A percentile compares a stretch with the other conserved stretches of the same genome.
Conservation (phyloP, 331 rosid genomes). For the Rhamnella rubrinervis region DNA sequence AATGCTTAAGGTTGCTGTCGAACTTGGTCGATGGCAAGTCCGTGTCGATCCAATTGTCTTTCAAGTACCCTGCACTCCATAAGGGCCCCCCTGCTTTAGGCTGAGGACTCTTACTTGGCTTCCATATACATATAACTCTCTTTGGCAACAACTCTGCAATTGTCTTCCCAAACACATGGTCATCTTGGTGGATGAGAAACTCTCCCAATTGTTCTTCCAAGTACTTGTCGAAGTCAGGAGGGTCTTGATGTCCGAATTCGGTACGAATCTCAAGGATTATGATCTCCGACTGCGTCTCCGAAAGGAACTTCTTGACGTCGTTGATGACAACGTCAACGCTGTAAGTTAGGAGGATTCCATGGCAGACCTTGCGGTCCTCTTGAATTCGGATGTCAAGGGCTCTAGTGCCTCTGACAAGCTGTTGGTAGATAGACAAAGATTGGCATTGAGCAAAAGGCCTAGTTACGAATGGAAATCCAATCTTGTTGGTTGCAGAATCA, state of each 20-base stretch:
- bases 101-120: constrained; percentile 65
- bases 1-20: constrained; percentile 66
- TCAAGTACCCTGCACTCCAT: constrained; percentile 65
- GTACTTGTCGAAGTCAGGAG: constrained; percentile 65
- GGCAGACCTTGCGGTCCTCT: constrained; percentile 63
- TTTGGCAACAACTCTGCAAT: constrained; percentile 62
- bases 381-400: constrained; percentile 71
- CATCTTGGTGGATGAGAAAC: constrained; percentile 62
- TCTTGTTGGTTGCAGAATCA: constrained; percentile 78
- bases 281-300: constrained; percentile 66
- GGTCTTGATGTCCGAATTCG: constrained; percentile 77
- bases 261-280: constrained; percentile 77
- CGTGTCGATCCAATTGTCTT: constrained; percentile 82
- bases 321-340: constrained; percentile 55
- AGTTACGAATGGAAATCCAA: constrained; percentile 66
- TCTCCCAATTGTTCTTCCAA: constrained; percentile 65
- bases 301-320: constrained; percentile 54
- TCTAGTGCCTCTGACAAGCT: constrained; percentile 55
- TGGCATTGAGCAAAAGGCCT: constrained; percentile 96
- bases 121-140: constrained; percentile 81
- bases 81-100: constrained; percentile 59
- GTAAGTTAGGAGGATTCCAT: constrained; percentile 73
- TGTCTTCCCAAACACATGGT: constrained; percentile 53
- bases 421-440: constrained; percentile 61
- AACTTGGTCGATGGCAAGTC: constrained; percentile 86